Evolutionary conservation across 2,329 filamentous ascomycete genomes (phyloP).

Genomic region (Xylariales sp.): DNA sequence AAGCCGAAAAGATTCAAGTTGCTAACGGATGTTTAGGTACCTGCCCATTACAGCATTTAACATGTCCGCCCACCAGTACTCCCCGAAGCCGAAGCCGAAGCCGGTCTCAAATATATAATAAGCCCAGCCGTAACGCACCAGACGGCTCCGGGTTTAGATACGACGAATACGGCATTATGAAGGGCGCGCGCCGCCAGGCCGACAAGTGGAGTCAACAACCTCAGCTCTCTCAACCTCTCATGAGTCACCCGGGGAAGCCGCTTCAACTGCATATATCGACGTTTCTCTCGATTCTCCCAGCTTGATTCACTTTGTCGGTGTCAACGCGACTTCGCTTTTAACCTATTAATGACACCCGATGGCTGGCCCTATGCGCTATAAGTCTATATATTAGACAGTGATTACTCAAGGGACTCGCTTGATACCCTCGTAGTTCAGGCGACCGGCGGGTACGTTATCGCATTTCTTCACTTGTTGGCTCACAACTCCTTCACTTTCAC

Average conservation of each 20-base stretch:
- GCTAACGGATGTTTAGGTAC: neutral
- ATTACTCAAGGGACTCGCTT: neutral
- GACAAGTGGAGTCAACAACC: conserved; percentile 3
- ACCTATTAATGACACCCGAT: neutral
- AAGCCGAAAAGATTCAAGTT: conserved; percentile 1
- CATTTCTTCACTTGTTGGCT: neutral
- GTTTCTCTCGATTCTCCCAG: neutral
- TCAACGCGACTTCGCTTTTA: neutral
- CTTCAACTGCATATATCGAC: conserved; percentile 3
- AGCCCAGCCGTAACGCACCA: neutral
- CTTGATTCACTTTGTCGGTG: neutral
- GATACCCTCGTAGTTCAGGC: neutral
- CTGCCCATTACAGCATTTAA: no score
- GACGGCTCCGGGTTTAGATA: neutral
- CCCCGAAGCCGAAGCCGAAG: conserved; percentile 32
- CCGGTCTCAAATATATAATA: conserved; percentile 6
- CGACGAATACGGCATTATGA: conserved; percentile 17
- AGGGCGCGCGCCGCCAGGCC: neutral
- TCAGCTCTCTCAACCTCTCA: neutral
- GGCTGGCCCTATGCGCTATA: neutral
- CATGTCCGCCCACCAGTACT: neutral
- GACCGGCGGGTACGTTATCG: neutral
- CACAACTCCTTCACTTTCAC: neutral
- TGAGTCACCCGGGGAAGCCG: conserved; percentile 12
- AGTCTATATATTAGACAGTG: neutral